Evolutionary conservation across 805 yeast genomes (phyloP), one percentile per base, ranked within the genome.

Genomic region (Priceomyces carsonii): DNA sequence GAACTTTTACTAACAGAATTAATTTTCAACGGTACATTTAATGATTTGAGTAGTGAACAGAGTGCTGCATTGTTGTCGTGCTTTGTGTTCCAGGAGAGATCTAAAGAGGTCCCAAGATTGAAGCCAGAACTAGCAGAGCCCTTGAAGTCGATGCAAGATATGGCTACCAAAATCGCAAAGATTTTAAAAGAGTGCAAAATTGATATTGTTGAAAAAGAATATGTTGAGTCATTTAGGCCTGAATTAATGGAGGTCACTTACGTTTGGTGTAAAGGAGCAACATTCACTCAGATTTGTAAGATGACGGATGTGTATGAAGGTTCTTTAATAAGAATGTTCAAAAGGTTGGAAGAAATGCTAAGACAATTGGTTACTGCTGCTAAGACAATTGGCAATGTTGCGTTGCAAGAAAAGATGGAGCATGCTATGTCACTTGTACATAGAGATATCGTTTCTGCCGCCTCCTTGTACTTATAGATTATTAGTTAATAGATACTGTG

Each of bases 251-350:
- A 90, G 58, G 97, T 93, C 33, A 96, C 93, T 1, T 88, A 69
- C 60, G 85, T 91, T 31, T 93, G 99, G 99, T 88, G 96, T 60
- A 82, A 84, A 56, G 98, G 98, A 13, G 96, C 96, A 5, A 70
- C 93, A 0, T 93, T 93, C 61, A 91, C 97, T 0, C 96, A 91
- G 58, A 91, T 93, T 44, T 91, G 98, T 68, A 91, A 91, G 61
- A 89, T 93, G 96, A 93, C 99, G 0, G 99, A 93, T 56, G 98
- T 93, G 28, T 93, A 91, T 50, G 99, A 93, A 67, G 99, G 99
- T 26, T 84, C 95, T 15, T 73, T 93, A 55, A 91, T 93, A 46
- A 80, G 99, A 58, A 85, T 87, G 80, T 93, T 93, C 69, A 84
- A 93, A 61, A 76, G 99, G 55, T 69, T 93, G 36, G 99, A 93